These are phyloP conservation scores for Papiliotrema laurentii DNA, from an alignment of 1,284 basidiomycete genomes.

Conservation along the genomic window DNA sequence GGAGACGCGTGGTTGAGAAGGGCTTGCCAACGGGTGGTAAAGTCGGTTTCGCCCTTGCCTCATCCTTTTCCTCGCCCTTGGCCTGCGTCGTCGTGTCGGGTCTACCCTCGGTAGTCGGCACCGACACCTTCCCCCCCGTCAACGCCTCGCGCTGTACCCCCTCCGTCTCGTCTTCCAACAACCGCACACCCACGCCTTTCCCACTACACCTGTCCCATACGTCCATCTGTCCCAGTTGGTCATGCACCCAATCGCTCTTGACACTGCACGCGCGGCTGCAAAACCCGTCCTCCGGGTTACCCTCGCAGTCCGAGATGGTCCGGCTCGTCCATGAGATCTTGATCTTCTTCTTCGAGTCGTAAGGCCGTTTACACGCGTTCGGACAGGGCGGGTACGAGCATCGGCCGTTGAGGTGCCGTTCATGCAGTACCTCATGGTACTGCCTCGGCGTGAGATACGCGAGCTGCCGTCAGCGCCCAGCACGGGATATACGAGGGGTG, in stretches of 20 bases:
- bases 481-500: background rate
- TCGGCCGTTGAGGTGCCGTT: slow-evolving; percentile 24
- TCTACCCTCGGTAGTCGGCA: too few species aligned
- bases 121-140: background rate
- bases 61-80: too few species aligned
- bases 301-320: slow-evolving; percentile 16
- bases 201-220: slow-evolving; percentile 11
- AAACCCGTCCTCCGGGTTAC: slow-evolving; percentile 24
- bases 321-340: slow-evolving; percentile 12
- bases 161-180: slow-evolving; percentile 27
- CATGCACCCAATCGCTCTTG: slow-evolving; percentile 14
- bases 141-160: background rate
- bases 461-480: background rate
- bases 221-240: slow-evolving; percentile 5
- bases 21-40: too few species aligned
- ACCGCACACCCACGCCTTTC: slow-evolving; percentile 3
- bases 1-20: too few species aligned
- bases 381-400: slow-evolving; percentile 25
- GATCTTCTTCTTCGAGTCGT: slow-evolving; percentile 12
- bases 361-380: slow-evolving; percentile 12
- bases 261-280: slow-evolving; percentile 14
- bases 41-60: too few species aligned
- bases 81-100: too few species aligned
- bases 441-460: slow-evolving; percentile 2
- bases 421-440: slow-evolving; percentile 23